A percentile compares a stretch with the other conserved stretches of the same genome.
phyloP scores from a whole-genome alignment of 2,329 filamentous ascomycete species.

The Cordyceps sp. region DNA sequence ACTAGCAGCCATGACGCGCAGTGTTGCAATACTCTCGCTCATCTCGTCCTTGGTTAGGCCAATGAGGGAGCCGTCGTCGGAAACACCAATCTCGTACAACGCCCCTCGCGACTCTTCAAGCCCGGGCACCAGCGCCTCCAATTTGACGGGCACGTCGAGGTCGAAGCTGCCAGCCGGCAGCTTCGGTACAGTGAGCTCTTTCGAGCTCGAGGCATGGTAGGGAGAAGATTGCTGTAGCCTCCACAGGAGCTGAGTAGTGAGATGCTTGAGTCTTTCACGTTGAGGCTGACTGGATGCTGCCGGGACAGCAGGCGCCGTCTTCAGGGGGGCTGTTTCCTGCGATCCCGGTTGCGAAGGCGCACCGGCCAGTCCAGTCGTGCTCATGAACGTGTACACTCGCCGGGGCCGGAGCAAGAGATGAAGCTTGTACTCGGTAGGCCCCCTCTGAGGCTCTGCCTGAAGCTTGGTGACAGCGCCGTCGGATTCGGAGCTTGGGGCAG shows the following conservation, averaged over 20 bases:
- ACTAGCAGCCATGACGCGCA: constrained; percentile 83
- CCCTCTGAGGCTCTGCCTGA: constrained; percentile 81
- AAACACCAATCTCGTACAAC: constrained; percentile 89
- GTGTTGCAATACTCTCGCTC: constrained; percentile 72
- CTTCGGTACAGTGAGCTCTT: constrained; percentile 57
- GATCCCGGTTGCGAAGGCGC: constrained; percentile 2
- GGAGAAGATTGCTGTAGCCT: constrained; percentile 86
- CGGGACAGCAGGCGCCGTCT: constrained; percentile 12
- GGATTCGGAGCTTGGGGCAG: constrained; percentile 26
- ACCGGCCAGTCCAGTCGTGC: constrained; percentile 26
- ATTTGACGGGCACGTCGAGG: constrained; percentile 26
- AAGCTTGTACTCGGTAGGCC: constrained; percentile 91
- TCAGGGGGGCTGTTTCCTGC: constrained; percentile 4
- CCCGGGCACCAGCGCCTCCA: constrained; percentile 51
- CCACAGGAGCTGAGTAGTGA: constrained; percentile 93
- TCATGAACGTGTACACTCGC: constrained; percentile 55
- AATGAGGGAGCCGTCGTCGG: constrained; percentile 82
- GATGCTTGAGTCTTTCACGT: constrained; percentile 71
- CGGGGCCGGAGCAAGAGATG: constrained; percentile 72
- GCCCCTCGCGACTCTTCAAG: constrained; percentile 88
- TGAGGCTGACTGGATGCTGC: constrained; percentile 47
- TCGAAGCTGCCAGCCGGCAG: constrained; percentile 48
- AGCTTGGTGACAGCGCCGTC: constrained; percentile 58
- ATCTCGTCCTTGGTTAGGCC: constrained; percentile 83
- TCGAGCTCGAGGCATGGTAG: constrained; percentile 67